Conservation (phyloP, 345 rosid genomes). For the Toxicodendron radicans region DNA sequence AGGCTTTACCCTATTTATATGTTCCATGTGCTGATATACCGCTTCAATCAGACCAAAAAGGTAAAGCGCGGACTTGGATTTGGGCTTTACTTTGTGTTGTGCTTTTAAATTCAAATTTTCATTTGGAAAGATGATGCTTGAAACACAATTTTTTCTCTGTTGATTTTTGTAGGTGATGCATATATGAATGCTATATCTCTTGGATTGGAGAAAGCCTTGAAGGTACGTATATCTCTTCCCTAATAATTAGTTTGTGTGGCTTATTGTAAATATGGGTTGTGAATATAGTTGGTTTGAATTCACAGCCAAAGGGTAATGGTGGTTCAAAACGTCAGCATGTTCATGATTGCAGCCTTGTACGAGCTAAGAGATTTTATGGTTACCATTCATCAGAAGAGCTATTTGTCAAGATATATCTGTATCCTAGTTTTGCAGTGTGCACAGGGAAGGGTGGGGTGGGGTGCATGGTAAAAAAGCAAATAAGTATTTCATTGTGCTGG, state of each 20-base stretch:
- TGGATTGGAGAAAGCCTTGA: conserved; percentile 81
- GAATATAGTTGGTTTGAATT: conserved; percentile 24
- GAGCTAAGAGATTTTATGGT: conserved; percentile 87
- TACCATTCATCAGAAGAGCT: conserved; percentile 81
- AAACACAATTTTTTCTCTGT: conserved; percentile 12
- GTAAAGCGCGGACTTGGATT: conserved; percentile 31
- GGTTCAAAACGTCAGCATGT: conserved; percentile 79
- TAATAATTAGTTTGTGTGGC: conserved; percentile 5
- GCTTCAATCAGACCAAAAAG: conserved; percentile 39
- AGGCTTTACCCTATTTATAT: conserved; percentile 91
- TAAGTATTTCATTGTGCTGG: conserved; percentile 12
- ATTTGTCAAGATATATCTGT: conserved; percentile 87
- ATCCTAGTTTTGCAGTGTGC: conserved; percentile 47
- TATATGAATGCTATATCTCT: conserved; percentile 46
- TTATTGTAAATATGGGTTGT: conserved; percentile 14
- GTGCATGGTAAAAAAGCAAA: too few species aligned
- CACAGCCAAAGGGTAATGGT: conserved; percentile 67
- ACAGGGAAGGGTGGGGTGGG: too few species aligned
- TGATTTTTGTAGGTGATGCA: conserved; percentile 49
- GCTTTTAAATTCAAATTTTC: not conserved
- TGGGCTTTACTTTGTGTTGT: conserved; percentile 2
- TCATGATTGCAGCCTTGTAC: conserved; percentile 79
- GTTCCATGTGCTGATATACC: conserved; percentile 71
- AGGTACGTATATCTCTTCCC: conserved; percentile 43
- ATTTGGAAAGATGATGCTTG: not conserved